Conservation (phyloP, 768 basidiomycete genomes). For the Rhodosporidiobolus sp. region DNA sequence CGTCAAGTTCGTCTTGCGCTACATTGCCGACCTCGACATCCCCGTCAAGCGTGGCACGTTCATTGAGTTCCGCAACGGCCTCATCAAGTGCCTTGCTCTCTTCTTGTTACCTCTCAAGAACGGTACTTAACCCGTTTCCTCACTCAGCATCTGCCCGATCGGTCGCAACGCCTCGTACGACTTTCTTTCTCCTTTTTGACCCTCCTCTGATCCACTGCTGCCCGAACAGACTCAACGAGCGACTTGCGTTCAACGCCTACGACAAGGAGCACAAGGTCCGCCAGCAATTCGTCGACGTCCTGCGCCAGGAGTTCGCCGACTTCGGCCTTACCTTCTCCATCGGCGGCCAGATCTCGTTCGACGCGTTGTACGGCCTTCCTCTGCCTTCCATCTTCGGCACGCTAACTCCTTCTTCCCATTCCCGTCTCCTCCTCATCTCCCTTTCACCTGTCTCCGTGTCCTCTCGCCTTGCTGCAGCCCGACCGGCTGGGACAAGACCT, state of each 20-base stretch:
- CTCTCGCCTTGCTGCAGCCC: slow-evolving; percentile 2
- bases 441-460: too few relatives aligned
- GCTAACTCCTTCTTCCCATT: neutral
- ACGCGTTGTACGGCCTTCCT: slow-evolving; percentile 53
- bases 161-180: slow-evolving; percentile 89
- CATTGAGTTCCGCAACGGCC: slow-evolving; percentile 91
- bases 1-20: slow-evolving; percentile 88
- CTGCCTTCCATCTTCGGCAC: neutral
- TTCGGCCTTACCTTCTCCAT: slow-evolving; percentile 85
- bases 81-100: slow-evolving; percentile 65
- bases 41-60: slow-evolving; percentile 97
- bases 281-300: slow-evolving; percentile 66
- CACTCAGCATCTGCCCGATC: slow-evolving; percentile 69
- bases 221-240: slow-evolving; percentile 66
- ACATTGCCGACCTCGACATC: slow-evolving; percentile 86
- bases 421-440: neutral
- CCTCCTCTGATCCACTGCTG: neutral
- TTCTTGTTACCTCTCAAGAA: neutral
- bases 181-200: neutral
- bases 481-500: slow-evolving; percentile 80
- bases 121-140: neutral
- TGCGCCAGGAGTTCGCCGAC: slow-evolving; percentile 77
- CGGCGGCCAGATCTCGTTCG: slow-evolving; percentile 95
- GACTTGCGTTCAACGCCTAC: slow-evolving; percentile 69
- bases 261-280: slow-evolving; percentile 81